Conservation (phyloP, 257 asterid genomes). For the Coffea eugenioides region DNA sequence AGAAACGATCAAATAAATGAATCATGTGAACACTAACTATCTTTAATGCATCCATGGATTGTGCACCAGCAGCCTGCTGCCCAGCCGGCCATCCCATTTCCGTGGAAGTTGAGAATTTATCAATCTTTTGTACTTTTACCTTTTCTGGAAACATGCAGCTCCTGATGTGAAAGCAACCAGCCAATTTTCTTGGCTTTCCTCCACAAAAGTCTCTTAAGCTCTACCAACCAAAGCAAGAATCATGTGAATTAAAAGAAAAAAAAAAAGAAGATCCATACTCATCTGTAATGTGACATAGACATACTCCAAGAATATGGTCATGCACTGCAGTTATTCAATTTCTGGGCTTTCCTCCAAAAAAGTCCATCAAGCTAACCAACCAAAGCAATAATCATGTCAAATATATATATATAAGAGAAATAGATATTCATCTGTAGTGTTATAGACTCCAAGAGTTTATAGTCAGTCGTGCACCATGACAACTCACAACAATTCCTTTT, state of each 20-base stretch:
- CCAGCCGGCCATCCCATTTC: slow-evolving; percentile 19
- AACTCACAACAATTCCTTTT: not conserved
- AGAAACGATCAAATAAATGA: not conserved
- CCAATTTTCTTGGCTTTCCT: slow-evolving; percentile 2
- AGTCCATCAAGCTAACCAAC: too few relatives aligned
- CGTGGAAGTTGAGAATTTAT: slow-evolving; percentile 19
- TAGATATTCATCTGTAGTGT: too few relatives aligned
- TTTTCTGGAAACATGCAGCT: slow-evolving; percentile 14
- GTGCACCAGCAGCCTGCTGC: slow-evolving; percentile 17
- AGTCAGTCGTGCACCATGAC: too few relatives aligned
- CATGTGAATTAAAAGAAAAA: slow-evolving; percentile 23
- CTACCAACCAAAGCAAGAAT: slow-evolving; percentile 26
- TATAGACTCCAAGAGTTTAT: too few relatives aligned
- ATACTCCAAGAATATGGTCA: not conserved
- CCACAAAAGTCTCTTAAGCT: not conserved
- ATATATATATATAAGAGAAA: too few relatives aligned
- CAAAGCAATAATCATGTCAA: too few relatives aligned
- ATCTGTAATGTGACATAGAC: not conserved
- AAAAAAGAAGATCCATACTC: not conserved
- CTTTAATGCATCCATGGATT: slow-evolving; percentile 7
- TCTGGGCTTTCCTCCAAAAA: too few relatives aligned
- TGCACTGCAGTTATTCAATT: not conserved
- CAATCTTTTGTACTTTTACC: not conserved
- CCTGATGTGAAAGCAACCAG: slow-evolving; percentile 15
- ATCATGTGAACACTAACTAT: slow-evolving; percentile 32